Base-by-base conservation (phyloP, 805 yeast genomes). In the Saccharomycopsis schoenii region DNA sequence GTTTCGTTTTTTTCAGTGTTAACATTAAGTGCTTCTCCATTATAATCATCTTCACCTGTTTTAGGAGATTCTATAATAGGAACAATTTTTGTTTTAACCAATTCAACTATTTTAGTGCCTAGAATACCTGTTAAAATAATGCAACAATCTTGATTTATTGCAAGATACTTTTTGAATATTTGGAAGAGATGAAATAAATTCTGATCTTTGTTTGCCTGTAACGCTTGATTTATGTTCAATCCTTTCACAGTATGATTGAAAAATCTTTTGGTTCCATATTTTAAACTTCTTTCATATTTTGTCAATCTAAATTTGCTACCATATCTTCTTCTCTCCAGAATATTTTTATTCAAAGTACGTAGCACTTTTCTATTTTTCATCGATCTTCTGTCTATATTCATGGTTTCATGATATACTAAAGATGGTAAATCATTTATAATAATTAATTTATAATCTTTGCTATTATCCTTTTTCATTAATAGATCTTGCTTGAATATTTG, bases 371-470 rank as follows among this genome's bases (percentile, higher is more conserved):
- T 43, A 42, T 63, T 63, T 19, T 52, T 39, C 0, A 52, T 19
- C 4, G 52, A 14, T 24, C 57, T 21, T 47, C 40, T 43, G 19
- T 63, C 59, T 25, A 61, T 57, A 9, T 21, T 57, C 14, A 57
- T 58, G 25, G 61, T 36, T 40, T 63, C 65, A 25, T 51, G 42
- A 12, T 29, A 25, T 4, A 63, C 34, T 14, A 63, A 52, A 12
- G 56, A 21, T 2, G 62, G 56, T 14, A 63, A 55, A 57, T 63
- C 65, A 55, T 63, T 56, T n/a, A 63, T 54, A 6, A 63, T 36
- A 4, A 63, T 61, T 17, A 61, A 52, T 43, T 57, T 41, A 34
- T 62, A 62, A 8, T 36, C 34, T 24, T 47, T 58, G n/a, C n/a
- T 58, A 2, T 50, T 21, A 21, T 21, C 15, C 24, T 36, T 43